phyloP scores from a whole-genome alignment of 2,329 filamentous ascomycete genomes.

The Scopulariopsis brevicaulis region DNA sequence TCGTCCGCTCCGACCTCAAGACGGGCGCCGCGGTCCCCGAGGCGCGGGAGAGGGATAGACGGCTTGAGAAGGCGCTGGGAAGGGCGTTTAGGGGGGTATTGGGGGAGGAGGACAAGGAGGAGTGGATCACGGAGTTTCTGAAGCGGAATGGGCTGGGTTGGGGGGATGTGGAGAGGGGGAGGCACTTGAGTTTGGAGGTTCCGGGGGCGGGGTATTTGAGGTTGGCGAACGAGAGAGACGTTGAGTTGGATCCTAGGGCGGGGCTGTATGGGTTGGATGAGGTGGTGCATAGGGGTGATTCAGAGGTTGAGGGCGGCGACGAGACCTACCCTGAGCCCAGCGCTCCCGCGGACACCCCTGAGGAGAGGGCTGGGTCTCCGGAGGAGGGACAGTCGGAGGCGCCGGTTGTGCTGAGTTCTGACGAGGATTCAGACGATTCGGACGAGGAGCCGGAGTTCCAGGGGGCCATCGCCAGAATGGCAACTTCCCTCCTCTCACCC shows the following conservation, averaged over 20 bases:
- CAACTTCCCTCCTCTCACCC: not conserved
- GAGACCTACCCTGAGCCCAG: no score
- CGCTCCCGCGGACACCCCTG: no score
- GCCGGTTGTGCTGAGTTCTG: not conserved
- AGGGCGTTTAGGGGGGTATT: slow-evolving; percentile 3
- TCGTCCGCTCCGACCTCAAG: slow-evolving; percentile 1
- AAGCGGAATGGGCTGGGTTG: slow-evolving; percentile 4
- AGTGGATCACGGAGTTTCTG: slow-evolving; percentile 8
- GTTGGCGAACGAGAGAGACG: not conserved
- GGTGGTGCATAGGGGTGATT: not conserved
- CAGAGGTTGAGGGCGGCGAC: no score
- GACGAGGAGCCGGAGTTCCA: not conserved
- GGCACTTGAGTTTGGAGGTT: not conserved
- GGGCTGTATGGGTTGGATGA: not conserved
- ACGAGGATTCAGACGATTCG: not conserved
- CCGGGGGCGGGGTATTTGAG: not conserved
- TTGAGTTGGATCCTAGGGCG: not conserved
- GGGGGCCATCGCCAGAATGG: not conserved
- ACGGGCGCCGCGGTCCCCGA: not conserved
- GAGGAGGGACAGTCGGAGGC: no score
- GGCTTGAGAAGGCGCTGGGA: not conserved
- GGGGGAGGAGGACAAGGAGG: not conserved
- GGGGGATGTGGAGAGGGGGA: not conserved
- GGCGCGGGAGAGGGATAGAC: not conserved
- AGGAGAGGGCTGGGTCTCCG: no score